Conservation (phyloP, 78 protist species). For the Bodo saltans region DNA sequence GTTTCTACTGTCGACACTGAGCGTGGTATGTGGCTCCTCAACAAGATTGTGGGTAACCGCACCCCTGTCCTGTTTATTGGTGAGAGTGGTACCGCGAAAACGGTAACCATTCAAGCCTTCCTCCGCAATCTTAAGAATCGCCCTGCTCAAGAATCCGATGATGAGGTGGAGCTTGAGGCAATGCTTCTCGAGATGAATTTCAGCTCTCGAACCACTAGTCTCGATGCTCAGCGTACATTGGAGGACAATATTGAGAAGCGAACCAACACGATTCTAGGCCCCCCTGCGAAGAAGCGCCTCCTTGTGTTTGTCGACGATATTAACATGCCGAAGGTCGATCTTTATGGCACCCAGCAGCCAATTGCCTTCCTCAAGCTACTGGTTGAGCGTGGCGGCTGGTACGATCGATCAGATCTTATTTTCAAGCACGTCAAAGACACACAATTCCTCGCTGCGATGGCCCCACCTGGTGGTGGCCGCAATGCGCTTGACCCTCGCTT, state of each 20-base stretch:
- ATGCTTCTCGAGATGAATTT: constrained; percentile 52
- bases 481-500: constrained; percentile 67
- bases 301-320: constrained; percentile 66
- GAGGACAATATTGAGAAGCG: constrained; percentile 80
- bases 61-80: constrained; percentile 65
- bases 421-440: constrained; percentile 42
- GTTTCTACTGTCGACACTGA: constrained; percentile 84
- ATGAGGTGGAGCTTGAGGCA: neutral
- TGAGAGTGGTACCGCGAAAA: constrained; percentile 79
- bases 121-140: constrained; percentile 25
- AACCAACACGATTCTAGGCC: constrained; percentile 51
- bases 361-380: constrained; percentile 62
- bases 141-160: neutral
- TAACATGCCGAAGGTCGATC: constrained; percentile 72
- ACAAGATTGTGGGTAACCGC: neutral
- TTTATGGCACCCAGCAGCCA: constrained; percentile 77
- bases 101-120: constrained; percentile 58
- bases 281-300: constrained; percentile 56
- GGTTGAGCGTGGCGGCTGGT: constrained; percentile 51
- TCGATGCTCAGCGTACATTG: constrained; percentile 56
- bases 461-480: constrained; percentile 84
- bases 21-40: constrained; percentile 51
- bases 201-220: constrained; percentile 54
- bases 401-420: constrained; percentile 48
- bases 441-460: constrained; percentile 71